Evolutionary conservation across 139 green algal species (phyloP).

Genomic region (Tetradesmus obliquus): DNA sequence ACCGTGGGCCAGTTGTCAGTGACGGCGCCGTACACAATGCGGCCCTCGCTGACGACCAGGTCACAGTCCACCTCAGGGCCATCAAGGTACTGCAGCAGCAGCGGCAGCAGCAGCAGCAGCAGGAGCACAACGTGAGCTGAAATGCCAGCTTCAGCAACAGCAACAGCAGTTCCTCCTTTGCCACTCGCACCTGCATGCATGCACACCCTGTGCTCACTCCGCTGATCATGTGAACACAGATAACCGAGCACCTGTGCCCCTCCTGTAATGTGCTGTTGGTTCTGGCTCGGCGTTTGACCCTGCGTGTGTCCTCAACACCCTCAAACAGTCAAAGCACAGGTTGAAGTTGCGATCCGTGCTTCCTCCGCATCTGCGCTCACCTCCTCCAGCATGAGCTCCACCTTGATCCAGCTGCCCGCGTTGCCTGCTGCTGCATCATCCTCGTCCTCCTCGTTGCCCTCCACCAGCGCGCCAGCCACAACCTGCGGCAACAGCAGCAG

Average conservation of each 20-base stretch:
- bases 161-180: neutral
- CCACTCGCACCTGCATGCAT: neutral
- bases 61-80: constrained; percentile 89
- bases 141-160: neutral
- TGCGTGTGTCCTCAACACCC: too few relatives aligned
- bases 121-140: neutral
- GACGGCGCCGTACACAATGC: constrained; percentile 85
- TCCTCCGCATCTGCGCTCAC: constrained; percentile 40
- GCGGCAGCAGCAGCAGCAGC: neutral
- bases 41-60: constrained; percentile 84
- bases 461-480: constrained; percentile 75
- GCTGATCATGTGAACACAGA: too few relatives aligned
- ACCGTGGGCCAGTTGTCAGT: constrained; percentile 74
- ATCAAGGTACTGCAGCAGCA: constrained; percentile 79
- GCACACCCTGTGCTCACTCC: too few relatives aligned
- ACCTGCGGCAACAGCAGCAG: constrained; percentile 6
- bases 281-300: too few relatives aligned
- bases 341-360: too few relatives aligned
- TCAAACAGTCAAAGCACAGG: too few relatives aligned
- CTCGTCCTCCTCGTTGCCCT: constrained; percentile 66
- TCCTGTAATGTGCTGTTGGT: too few relatives aligned
- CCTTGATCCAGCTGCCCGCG: constrained; percentile 75
- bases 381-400: constrained; percentile 92
- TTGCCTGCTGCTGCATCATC: constrained; percentile 51
- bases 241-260: too few relatives aligned